Conservation (phyloP, 2,329 filamentous ascomycete genomes). For the Venturia carpophila region DNA sequence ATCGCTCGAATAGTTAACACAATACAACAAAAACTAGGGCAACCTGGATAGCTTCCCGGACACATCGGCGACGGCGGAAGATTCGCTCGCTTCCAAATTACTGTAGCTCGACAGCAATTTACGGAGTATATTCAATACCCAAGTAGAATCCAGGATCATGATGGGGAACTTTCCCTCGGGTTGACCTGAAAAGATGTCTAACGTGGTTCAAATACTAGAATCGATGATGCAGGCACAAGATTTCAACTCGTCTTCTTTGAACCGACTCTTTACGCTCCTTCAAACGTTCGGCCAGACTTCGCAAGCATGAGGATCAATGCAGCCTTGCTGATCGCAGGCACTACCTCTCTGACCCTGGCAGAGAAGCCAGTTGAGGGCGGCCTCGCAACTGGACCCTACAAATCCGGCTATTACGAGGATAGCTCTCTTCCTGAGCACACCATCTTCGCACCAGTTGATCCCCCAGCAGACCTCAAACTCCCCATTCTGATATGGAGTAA, state of each 20-base stretch:
- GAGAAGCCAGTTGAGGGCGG: constrained; percentile 34
- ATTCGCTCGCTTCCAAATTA: neutral
- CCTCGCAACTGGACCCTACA: constrained; percentile 15
- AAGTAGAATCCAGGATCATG: neutral
- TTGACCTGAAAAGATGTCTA: neutral
- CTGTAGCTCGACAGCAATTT: neutral
- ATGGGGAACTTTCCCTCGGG: neutral
- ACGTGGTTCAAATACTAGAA: neutral
- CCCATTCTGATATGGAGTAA: constrained; percentile 18
- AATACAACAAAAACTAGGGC: neutral
- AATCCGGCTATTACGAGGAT: constrained; percentile 16
- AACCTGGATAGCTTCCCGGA: neutral
- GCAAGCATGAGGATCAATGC: neutral
- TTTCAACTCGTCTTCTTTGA: neutral
- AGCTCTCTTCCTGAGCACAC: constrained; percentile 15
- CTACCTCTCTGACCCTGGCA: neutral
- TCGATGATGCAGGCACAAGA: neutral
- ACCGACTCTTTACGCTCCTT: neutral
- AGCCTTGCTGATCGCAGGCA: neutral
- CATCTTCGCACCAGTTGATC: constrained; percentile 14
- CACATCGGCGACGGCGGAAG: neutral
- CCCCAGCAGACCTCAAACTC: constrained; percentile 13
- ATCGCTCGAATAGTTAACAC: no score
- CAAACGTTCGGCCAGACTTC: neutral
- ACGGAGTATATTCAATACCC: no score